Percentiles rank a stretch among this genome's conserved stretches.
Conservation (phyloP, 2,329 filamentous ascomycete genomes). For the Huntiella savannae region DNA sequence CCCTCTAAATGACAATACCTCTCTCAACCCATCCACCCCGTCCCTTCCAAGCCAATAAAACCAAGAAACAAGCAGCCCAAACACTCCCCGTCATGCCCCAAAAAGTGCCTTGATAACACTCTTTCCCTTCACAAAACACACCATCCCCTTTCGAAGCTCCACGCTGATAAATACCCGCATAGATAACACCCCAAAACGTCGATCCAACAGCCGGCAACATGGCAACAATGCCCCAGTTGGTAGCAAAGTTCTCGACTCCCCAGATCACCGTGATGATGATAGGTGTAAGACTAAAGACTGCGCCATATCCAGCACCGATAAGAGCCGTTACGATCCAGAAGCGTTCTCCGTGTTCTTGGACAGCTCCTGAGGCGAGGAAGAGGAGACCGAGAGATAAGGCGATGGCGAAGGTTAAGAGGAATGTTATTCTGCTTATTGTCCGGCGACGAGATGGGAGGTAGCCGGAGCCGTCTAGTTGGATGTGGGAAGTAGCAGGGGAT, state of each 20-base stretch:
- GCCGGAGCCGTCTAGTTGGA: slow-evolving; percentile 23
- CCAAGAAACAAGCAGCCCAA: slow-evolving; percentile 53
- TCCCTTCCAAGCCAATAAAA: slow-evolving; percentile 68
- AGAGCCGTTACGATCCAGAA: slow-evolving; percentile 76
- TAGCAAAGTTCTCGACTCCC: slow-evolving; percentile 97
- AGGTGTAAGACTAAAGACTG: slow-evolving; percentile 72
- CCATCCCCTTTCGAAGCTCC: slow-evolving; percentile 27
- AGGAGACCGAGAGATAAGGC: slow-evolving; percentile 60
- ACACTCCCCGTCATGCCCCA: slow-evolving; percentile 74
- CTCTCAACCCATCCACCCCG: slow-evolving; percentile 55
- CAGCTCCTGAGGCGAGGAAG: slow-evolving; percentile 53
- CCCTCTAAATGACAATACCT: slow-evolving; percentile 43
- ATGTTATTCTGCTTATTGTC: slow-evolving; percentile 56
- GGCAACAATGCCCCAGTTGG: slow-evolving; percentile 90
- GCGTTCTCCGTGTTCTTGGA: slow-evolving; percentile 55
- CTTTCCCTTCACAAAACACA: slow-evolving; percentile 57
- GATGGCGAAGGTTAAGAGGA: slow-evolving; percentile 58
- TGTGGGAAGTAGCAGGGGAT: slow-evolving; percentile 39
- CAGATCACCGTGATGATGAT: slow-evolving; percentile 94
- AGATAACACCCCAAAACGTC: slow-evolving; percentile 79
- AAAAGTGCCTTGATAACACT: slow-evolving; percentile 65
- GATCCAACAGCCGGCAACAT: slow-evolving; percentile 79
- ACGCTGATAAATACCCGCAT: slow-evolving; percentile 60
- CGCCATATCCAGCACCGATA: slow-evolving; percentile 82
- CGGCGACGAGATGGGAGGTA: slow-evolving; percentile 21